phyloP scores from a whole-genome alignment of 371 early-diverging fungal genomes.

The Smittium culicis region DNA sequence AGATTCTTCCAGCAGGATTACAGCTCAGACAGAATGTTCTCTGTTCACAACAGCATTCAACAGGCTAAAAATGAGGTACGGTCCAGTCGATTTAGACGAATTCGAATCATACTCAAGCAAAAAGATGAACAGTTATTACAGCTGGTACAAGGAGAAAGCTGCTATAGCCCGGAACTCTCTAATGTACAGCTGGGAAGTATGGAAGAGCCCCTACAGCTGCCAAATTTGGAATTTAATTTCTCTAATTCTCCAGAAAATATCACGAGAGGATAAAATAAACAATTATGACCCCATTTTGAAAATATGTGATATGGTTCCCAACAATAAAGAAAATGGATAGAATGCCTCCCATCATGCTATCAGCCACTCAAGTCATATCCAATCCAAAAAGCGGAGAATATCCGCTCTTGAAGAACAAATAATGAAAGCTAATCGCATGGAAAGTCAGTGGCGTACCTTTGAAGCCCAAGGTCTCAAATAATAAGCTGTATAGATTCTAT shows the following conservation, averaged over 20 bases:
- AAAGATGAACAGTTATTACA: neutral
- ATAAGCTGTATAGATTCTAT: neutral
- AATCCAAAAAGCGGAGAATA: conserved; percentile 1
- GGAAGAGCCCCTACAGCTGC: neutral
- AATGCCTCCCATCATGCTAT: neutral
- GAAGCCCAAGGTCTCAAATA: neutral
- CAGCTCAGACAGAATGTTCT: neutral
- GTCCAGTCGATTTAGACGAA: neutral
- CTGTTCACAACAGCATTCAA: neutral
- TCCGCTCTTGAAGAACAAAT: neutral
- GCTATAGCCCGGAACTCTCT: neutral
- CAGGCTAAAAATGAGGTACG: neutral
- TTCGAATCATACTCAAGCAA: neutral
- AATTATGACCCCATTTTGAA: neutral
- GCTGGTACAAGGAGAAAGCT: neutral
- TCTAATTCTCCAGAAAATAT: neutral
- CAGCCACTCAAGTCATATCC: neutral
- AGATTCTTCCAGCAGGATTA: neutral
- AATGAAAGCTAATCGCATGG: neutral
- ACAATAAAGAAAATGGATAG: neutral
- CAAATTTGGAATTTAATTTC: neutral
- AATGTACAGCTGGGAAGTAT: neutral
- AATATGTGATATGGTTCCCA: neutral
- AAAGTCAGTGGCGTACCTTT: neutral
- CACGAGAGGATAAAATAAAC: neutral